These are phyloP conservation scores for Candida takata DNA, from an alignment of 805 yeast species.

Conservation along the genomic window DNA sequence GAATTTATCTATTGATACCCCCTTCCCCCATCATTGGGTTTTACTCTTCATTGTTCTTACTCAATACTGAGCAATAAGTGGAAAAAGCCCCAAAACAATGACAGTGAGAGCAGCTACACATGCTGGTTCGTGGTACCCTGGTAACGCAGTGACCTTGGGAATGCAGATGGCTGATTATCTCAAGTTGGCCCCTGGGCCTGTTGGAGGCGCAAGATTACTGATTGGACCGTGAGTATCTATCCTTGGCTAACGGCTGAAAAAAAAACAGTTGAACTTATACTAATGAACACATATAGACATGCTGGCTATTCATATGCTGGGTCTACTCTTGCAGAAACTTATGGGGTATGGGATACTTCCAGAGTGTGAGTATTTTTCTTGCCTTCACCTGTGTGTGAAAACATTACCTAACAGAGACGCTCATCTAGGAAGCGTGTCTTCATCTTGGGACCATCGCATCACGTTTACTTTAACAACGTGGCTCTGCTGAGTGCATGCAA, in stretches of 20 bases:
- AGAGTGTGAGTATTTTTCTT: conserved; percentile 26
- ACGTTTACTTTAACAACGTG: conserved; percentile 63
- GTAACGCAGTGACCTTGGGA: conserved; percentile 34
- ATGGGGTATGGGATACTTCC: conserved; percentile 57
- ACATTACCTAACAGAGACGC: too few species aligned
- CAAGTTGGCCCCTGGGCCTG: conserved; percentile 26
- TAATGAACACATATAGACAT: too few species aligned
- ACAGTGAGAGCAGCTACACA: conserved; percentile 42
- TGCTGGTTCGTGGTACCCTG: conserved; percentile 86
- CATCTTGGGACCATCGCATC: conserved; percentile 90
- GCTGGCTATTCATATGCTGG: conserved; percentile 92
- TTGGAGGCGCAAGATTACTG: conserved; percentile 40
- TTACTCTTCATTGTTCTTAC: too few species aligned
- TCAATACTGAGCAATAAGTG: background rate
- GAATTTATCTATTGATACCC: too few species aligned
- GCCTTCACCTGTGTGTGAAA: background rate
- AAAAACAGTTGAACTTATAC: too few species aligned
- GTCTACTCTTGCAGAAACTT: conserved; percentile 66
- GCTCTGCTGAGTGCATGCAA: conserved; percentile 48
- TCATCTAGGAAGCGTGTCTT: conserved; percentile 54
- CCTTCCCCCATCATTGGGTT: too few species aligned
- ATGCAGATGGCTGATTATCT: conserved; percentile 46
- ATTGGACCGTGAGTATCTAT: conserved; percentile 53
- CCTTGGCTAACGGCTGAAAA: too few species aligned
- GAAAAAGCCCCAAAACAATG: too few species aligned